Conservation (phyloP, 1,284 basidiomycete genomes). For the Porphyrellus sp. region DNA sequence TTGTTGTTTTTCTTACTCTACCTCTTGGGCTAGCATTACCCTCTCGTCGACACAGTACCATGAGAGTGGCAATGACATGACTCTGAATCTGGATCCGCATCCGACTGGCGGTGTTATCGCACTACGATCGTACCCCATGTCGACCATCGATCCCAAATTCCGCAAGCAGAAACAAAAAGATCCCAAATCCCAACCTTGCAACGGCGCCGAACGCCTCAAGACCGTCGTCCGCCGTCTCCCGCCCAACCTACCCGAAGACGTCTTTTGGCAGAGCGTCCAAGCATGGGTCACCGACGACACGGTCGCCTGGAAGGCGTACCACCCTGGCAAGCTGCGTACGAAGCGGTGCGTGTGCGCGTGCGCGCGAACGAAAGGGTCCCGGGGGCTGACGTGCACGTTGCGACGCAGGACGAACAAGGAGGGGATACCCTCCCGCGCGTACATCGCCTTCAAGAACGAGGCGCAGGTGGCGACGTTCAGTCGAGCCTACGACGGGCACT, state of each 20-base stretch:
- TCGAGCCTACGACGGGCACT: constrained; percentile 85
- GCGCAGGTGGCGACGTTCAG: constrained; percentile 76
- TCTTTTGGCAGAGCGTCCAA: constrained; percentile 91
- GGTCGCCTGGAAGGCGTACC: constrained; percentile 63
- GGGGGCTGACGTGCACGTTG: background rate
- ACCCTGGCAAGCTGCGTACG: constrained; percentile 64
- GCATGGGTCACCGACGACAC: constrained; percentile 81
- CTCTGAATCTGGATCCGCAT: too few species aligned
- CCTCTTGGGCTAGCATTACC: background rate
- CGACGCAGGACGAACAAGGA: constrained; percentile 67
- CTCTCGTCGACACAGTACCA: too few species aligned
- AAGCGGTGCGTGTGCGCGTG: constrained; percentile 51
- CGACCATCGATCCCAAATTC: constrained; percentile 18
- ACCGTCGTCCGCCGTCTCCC: constrained; percentile 86
- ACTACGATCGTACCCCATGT: constrained; percentile 7
- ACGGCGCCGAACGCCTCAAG: constrained; percentile 67
- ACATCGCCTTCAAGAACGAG: constrained; percentile 82
- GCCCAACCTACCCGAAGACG: constrained; percentile 85
- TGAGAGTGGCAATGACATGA: constrained; percentile 8
- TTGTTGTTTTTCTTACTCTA: background rate
- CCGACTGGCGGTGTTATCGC: too few species aligned
- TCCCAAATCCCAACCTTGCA: constrained; percentile 3
- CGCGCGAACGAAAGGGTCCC: background rate
- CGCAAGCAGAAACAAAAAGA: constrained; percentile 26
- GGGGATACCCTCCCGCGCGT: constrained; percentile 83